Base-by-base conservation (phyloP, 441 rosid species). In the Adansonia madagascariensis region DNA sequence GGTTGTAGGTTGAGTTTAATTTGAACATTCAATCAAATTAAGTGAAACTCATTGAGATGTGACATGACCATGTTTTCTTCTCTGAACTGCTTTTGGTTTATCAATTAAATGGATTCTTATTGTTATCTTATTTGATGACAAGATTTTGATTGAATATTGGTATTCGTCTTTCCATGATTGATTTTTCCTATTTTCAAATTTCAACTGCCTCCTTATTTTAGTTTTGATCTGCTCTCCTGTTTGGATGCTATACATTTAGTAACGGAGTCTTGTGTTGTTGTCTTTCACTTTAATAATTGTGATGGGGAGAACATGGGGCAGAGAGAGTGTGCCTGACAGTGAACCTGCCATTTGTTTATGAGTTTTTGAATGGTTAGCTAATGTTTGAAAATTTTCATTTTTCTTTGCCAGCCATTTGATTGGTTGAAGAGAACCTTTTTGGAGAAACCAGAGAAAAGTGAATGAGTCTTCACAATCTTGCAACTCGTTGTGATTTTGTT, bases 361-460 rank as follows among this genome's bases (percentile, higher is more conserved):
- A 55, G 41, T 15, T 31, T 10, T 18, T 11, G 47, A 14, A 39
- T 6, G 24, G 11, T 68, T 62, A 39, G 20, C 71, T 56, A 60
- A 35, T 24, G 24, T 3, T 67, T 6, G 9, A 46, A 49, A 22
- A 4, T 78, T 8, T 55, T 46, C 1, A 53, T 57, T 56, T 76
- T 63, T 47, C 62, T 67, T 63, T 71, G 10, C 41, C 91, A 94
- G 97, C 98, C 98, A 5, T 91, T 92, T 83, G 90, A 76, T 85
- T 94, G 97, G 97, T 80, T 94, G 74, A 91, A 88, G 90, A 94
- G 83, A 88, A 94, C 97, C 6, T 91, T 92, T 80, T 80, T 92
- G 0, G 95, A 92, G 83, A 92, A 90, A 78, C 89, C 81, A 0
- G 80, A 75, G 78, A 76, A 52, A 86, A 85, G 71, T 84, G 83